Conservation (phyloP, 352 stramenopile species). For the Globisporangium carolinianum region DNA sequence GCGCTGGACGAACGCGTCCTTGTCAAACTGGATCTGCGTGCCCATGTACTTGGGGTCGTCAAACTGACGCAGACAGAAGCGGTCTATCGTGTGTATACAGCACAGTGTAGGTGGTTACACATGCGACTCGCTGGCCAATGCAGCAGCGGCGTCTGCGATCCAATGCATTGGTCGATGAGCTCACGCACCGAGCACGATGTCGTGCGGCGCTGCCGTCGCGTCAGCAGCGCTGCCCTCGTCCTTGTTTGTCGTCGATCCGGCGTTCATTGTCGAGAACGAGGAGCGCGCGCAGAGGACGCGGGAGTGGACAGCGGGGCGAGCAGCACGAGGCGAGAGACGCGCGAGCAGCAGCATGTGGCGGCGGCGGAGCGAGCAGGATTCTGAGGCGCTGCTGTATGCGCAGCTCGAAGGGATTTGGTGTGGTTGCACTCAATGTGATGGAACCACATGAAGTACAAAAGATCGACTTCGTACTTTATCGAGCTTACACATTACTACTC, state of each 20-base stretch:
- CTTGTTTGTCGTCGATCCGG: constrained; percentile 24
- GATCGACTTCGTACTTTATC: not conserved
- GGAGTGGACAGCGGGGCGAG: constrained; percentile 4
- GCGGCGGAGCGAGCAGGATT: not conserved
- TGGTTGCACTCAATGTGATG: not conserved
- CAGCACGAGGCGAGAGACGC: constrained; percentile 18
- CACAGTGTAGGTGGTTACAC: not conserved
- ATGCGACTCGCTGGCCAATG: not conserved
- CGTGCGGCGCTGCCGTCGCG: constrained; percentile 20
- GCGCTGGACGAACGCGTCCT: constrained; percentile 66
- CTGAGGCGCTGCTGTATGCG: not conserved
- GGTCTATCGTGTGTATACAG: constrained; percentile 24
- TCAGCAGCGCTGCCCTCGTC: constrained; percentile 16
- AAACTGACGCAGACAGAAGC: constrained; percentile 82
- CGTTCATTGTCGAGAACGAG: constrained; percentile 28
- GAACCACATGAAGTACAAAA: not conserved
- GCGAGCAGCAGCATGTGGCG: constrained; percentile 45
- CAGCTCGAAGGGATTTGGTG: not conserved
- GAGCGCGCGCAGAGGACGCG: constrained; percentile 12
- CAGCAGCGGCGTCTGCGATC: not conserved
- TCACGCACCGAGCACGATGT: constrained; percentile 51
- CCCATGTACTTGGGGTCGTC: constrained; percentile 72
- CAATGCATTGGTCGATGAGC: not conserved
- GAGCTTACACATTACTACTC: not conserved
- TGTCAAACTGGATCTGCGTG: constrained; percentile 66